phyloP scores from a whole-genome alignment of 2,329 filamentous ascomycete species.

The Penicillium carneum region DNA sequence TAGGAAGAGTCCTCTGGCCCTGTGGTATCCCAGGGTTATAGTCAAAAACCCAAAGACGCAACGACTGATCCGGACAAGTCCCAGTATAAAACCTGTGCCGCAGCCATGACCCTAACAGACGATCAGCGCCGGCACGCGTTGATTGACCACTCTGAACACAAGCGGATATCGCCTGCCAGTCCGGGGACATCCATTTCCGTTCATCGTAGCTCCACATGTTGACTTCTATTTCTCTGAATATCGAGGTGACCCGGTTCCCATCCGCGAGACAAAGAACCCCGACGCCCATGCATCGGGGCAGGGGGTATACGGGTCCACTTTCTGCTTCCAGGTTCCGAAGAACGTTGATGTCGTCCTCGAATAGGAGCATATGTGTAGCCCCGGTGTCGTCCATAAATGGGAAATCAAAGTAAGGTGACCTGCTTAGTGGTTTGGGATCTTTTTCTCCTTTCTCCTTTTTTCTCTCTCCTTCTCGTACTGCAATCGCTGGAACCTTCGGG shows the following conservation, averaged over 20 bases:
- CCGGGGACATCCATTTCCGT: background rate
- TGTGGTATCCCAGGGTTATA: background rate
- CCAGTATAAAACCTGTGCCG: constrained; percentile 7
- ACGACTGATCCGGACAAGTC: background rate
- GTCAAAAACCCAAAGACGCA: background rate
- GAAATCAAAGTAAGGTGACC: background rate
- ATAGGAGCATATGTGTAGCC: background rate
- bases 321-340: background rate
- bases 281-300: constrained; percentile 7
- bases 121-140: background rate
- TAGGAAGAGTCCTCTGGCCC: constrained; percentile 2
- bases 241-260: background rate
- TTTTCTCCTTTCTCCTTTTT: background rate
- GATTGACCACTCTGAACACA: background rate
- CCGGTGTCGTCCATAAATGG: constrained; percentile 6
- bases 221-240: constrained; percentile 6
- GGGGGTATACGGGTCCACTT: background rate
- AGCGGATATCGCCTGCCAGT: background rate
- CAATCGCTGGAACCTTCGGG: background rate
- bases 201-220: constrained; percentile 5
- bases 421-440: background rate
- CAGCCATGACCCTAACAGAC: constrained; percentile 7
- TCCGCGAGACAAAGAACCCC: background rate
- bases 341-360: background rate
- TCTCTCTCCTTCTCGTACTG: background rate